A percentile compares a stretch with the other conserved stretches of the same genome.
phyloP scores from a whole-genome alignment of 169 alveolate species.

The Neospora caninum region DNA sequence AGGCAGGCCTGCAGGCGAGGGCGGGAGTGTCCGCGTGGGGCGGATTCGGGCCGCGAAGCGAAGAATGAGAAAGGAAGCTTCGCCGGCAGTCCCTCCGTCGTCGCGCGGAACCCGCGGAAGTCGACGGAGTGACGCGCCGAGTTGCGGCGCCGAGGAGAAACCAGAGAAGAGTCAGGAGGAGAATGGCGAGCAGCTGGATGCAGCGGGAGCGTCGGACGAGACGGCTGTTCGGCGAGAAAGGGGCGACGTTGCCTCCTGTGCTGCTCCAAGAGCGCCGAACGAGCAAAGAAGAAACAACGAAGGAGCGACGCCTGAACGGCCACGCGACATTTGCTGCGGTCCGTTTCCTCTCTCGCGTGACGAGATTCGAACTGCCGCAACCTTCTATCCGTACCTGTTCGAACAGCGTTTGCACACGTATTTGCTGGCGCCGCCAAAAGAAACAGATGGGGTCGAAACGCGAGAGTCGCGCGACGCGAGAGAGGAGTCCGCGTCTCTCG shows the following conservation, averaged over 20 bases:
- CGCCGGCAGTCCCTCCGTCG: too few species aligned
- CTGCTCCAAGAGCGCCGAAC: background rate
- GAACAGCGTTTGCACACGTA: background rate
- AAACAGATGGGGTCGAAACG: background rate
- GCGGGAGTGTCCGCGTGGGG: too few species aligned
- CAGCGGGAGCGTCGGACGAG: background rate
- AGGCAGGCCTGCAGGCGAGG: too few species aligned
- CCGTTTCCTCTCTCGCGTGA: background rate
- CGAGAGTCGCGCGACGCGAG: background rate
- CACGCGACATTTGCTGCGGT: background rate
- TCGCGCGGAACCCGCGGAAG: background rate
- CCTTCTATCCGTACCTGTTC: conserved; percentile 19
- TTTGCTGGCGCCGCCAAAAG: background rate
- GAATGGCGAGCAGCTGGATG: background rate
- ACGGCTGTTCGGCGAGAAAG: background rate
- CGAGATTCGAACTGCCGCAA: background rate
- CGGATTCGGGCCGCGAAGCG: too few species aligned
- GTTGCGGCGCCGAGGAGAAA: background rate
- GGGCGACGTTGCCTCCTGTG: background rate
- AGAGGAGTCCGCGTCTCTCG: too few species aligned
- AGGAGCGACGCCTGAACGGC: background rate
- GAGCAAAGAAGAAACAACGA: background rate
- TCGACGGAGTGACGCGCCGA: background rate
- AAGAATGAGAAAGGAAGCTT: too few species aligned
- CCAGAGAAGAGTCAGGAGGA: background rate